A percentile compares a stretch with the other conserved stretches of the same genome.
Conservation (phyloP, 192 early-diverging fungal species). For the Jimgerdemannia lactiflua region DNA sequence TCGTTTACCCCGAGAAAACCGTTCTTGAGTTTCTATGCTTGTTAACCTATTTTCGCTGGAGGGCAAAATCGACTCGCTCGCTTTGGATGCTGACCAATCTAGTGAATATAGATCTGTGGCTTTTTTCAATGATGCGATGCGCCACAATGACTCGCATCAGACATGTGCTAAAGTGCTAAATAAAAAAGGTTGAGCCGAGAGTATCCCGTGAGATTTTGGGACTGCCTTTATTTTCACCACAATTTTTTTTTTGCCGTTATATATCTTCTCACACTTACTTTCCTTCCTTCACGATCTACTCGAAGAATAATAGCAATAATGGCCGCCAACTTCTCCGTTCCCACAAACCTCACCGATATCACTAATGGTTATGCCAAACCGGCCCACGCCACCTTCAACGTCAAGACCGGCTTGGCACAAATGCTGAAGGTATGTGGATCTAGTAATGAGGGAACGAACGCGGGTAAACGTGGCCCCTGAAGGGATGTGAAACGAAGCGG, state of each 20-base stretch:
- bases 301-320: conserved; percentile 5
- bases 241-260: conserved; percentile 7
- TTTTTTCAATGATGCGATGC: too few species aligned
- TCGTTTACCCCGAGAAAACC: too few species aligned
- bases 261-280: conserved; percentile 6
- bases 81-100: too few species aligned
- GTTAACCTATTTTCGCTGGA: too few species aligned
- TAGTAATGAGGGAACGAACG: not conserved
- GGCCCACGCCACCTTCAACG: conserved; percentile 59
- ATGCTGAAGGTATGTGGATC: conserved; percentile 81
- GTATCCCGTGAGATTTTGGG: too few species aligned
- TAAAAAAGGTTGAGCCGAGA: too few species aligned
- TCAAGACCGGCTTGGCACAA: conserved; percentile 97
- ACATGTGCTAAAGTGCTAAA: too few species aligned
- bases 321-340: conserved; percentile 36
- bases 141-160: too few species aligned
- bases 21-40: too few species aligned
- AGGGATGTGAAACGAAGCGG: not conserved
- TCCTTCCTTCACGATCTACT: not conserved
- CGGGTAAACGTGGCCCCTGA: not conserved
- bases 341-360: conserved; percentile 41
- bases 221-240: too few species aligned
- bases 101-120: too few species aligned
- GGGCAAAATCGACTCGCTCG: too few species aligned
- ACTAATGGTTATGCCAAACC: conserved; percentile 29